Conservation (phyloP, 345 rosid species). For the Acer saccharum region DNA sequence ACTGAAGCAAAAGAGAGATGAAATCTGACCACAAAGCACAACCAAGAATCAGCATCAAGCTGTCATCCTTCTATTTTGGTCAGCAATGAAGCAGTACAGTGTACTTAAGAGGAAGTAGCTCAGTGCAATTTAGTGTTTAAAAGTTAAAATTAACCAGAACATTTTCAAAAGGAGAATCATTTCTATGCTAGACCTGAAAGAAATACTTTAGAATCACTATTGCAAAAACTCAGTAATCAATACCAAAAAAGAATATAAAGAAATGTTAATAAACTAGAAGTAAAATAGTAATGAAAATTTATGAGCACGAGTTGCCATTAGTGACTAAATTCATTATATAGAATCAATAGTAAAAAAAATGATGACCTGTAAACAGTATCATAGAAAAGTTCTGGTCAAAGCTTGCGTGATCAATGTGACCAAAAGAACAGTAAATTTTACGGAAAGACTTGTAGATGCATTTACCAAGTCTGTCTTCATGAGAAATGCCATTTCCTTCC, state of each 20-base stretch:
- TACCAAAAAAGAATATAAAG: background rate
- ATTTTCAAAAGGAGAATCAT: background rate
- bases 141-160: no score
- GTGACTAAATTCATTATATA: background rate
- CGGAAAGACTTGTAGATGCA: background rate
- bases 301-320: background rate
- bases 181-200: background rate
- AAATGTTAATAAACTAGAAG: background rate
- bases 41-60: background rate
- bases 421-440: background rate
- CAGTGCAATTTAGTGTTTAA: background rate
- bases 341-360: background rate
- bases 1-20: background rate
- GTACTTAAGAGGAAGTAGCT: background rate
- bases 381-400: background rate
- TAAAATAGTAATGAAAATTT: background rate
- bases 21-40: background rate
- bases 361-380: background rate
- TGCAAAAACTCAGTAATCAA: background rate
- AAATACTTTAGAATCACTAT: background rate
- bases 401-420: background rate
- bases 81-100: background rate
- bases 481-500: slow-evolving; percentile 23
- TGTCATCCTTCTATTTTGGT: background rate
- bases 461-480: slow-evolving; percentile 32